phyloP scores from a whole-genome alignment of 1,284 basidiomycete genomes.

The Coniferiporia weirii region DNA sequence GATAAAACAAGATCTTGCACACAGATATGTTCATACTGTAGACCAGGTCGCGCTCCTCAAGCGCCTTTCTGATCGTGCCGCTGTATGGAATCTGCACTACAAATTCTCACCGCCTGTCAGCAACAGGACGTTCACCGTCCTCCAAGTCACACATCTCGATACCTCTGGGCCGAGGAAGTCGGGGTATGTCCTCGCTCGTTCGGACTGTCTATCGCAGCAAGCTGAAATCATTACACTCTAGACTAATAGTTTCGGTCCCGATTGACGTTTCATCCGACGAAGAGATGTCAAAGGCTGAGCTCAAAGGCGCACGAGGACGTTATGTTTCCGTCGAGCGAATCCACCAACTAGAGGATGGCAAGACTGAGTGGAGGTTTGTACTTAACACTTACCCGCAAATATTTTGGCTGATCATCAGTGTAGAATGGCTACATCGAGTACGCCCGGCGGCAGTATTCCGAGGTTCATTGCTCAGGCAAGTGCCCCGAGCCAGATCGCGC shows the following conservation, averaged over 20 bases:
- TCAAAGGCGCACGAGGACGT: conserved; percentile 60
- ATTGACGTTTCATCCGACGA: conserved; percentile 53
- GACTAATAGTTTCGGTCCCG: conserved; percentile 66
- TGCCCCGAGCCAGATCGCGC: conserved; percentile 56
- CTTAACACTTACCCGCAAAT: background rate
- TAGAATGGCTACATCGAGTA: conserved; percentile 69
- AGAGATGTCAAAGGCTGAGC: conserved; percentile 56
- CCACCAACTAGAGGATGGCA: conserved; percentile 55
- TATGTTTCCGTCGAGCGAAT: conserved; percentile 69
- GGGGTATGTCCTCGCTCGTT: conserved; percentile 39
- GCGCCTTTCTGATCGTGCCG: conserved; percentile 53
- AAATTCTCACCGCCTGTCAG: conserved; percentile 64
- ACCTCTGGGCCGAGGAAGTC: conserved; percentile 40
- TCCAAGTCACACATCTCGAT: conserved; percentile 54
- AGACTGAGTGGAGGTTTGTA: conserved; percentile 58
- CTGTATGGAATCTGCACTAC: conserved; percentile 70
- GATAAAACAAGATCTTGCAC: background rate
- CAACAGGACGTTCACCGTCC: conserved; percentile 68
- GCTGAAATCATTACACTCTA: conserved; percentile 24
- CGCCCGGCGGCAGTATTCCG: conserved; percentile 64
- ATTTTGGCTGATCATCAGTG: background rate
- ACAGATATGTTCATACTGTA: conserved; percentile 60
- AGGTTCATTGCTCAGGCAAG: conserved; percentile 52
- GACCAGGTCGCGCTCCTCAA: conserved; percentile 60
- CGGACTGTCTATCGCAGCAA: background rate